Percentiles rank a stretch among this genome's conserved stretches.
phyloP scores from a whole-genome alignment of 148 eudicot genomes.

The Nyssa sinensis region DNA sequence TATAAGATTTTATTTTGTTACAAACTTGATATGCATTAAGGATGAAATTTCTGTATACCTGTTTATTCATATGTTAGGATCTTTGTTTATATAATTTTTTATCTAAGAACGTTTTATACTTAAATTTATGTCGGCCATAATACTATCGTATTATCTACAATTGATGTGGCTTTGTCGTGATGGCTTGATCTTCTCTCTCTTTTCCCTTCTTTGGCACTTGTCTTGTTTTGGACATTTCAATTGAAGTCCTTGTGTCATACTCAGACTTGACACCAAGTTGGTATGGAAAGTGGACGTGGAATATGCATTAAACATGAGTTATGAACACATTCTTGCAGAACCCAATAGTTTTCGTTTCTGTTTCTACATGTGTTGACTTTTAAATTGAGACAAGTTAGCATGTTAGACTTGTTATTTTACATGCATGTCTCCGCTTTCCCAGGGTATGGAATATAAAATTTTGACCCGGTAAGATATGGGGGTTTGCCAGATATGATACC shows the following conservation, averaged over 20 bases:
- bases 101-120: too few relatives aligned
- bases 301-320: neutral
- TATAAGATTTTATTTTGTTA: too few relatives aligned
- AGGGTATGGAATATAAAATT: too few relatives aligned
- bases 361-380: too few relatives aligned
- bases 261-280: too few relatives aligned
- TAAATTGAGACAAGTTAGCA: neutral
- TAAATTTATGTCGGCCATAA: too few relatives aligned
- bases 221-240: neutral
- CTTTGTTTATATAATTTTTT: neutral
- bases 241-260: neutral
- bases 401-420: neutral
- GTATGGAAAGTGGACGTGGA: neutral
- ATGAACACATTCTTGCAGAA: too few relatives aligned
- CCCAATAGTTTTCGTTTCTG: neutral
- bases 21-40: neutral
- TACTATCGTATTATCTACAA: too few relatives aligned
- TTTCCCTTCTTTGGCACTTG: too few relatives aligned
- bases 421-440: too few relatives aligned
- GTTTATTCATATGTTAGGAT: neutral
- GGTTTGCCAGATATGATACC: neutral
- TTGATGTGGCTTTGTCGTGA: neutral
- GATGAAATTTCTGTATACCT: neutral
- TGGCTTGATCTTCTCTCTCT: neutral
- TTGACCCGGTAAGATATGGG: neutral